Percentiles rank a stretch among this genome's conserved stretches.
Conservation (phyloP, 495 filamentous ascomycete species). For the Podospora pseudopauciseta region DNA sequence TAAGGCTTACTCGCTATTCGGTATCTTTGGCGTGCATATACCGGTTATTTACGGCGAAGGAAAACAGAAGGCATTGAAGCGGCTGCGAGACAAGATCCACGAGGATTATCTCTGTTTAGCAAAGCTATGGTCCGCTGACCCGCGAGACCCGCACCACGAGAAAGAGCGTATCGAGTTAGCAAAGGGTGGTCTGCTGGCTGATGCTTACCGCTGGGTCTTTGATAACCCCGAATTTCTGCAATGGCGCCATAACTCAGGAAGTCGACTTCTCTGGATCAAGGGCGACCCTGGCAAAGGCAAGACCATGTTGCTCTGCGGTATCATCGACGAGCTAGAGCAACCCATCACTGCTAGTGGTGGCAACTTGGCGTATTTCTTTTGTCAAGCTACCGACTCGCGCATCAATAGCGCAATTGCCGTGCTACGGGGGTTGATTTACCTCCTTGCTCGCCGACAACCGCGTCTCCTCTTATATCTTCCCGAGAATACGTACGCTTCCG, state of each 20-base stretch:
- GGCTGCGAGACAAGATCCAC: background rate
- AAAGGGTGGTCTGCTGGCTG: slow-evolving; percentile 36
- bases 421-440: slow-evolving; percentile 34
- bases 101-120: background rate
- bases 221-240: no score
- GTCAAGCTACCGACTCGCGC: slow-evolving; percentile 21
- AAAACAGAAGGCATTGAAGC: slow-evolving; percentile 1
- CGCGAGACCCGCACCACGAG: slow-evolving; percentile 18
- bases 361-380: slow-evolving; percentile 38
- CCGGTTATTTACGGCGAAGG: slow-evolving; percentile 11
- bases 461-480: slow-evolving; percentile 26
- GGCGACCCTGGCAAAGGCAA: slow-evolving; percentile 40
- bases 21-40: slow-evolving; percentile 3
- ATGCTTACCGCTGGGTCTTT: slow-evolving; percentile 27
- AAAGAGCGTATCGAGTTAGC: slow-evolving; percentile 39
- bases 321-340: slow-evolving; percentile 36
- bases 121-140: background rate
- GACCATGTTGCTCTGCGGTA: slow-evolving; percentile 47
- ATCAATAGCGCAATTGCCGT: slow-evolving; percentile 35
- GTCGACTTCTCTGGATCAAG: no score
- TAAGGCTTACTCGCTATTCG: slow-evolving; percentile 6
- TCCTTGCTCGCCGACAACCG: slow-evolving; percentile 27
- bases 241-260: no score
- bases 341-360: slow-evolving; percentile 27
- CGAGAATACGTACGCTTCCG: slow-evolving; percentile 14